Percentiles rank a stretch among this genome's conserved stretches.
These are phyloP conservation scores for Bipolaris zeicola DNA, from an alignment of 2,329 filamentous ascomycete species.

Conservation along the genomic window DNA sequence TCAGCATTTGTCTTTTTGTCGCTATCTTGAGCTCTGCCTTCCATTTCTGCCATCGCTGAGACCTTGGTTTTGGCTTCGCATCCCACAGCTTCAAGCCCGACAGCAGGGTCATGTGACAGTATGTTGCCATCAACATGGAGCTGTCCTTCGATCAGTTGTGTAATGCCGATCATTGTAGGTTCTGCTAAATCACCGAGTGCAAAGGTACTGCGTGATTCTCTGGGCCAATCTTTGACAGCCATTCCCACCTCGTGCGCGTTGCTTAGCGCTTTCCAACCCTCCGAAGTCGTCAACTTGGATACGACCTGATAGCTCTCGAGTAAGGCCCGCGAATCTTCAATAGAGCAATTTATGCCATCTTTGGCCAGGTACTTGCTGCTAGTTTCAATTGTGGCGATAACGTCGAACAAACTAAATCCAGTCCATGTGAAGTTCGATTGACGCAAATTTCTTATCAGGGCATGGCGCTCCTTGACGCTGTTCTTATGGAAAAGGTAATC, in stretches of 20 bases:
- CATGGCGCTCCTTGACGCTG: conserved; percentile 69
- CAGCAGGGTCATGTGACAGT: conserved; percentile 29
- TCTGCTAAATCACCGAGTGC: conserved; percentile 60
- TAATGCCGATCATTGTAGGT: conserved; percentile 62
- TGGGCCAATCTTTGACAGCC: conserved; percentile 71
- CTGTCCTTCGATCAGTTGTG: conserved; percentile 62
- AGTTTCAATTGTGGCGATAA: conserved; percentile 68
- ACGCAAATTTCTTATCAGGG: conserved; percentile 77
- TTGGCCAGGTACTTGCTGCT: conserved; percentile 71
- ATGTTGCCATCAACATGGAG: conserved; percentile 55
- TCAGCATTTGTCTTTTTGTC: conserved; percentile 7
- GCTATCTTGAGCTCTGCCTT: conserved; percentile 18
- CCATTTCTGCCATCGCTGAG: conserved; percentile 29
- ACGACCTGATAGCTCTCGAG: conserved; percentile 69
- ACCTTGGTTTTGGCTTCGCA: conserved; percentile 35
- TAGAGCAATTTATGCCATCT: conserved; percentile 62
- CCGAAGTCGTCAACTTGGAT: conserved; percentile 62
- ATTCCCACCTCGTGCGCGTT: conserved; percentile 78
- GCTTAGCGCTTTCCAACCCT: conserved; percentile 70
- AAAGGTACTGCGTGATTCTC: conserved; percentile 66
- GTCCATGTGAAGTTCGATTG: conserved; percentile 88
- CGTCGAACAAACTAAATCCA: conserved; percentile 69
- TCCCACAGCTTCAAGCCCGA: conserved; percentile 37
- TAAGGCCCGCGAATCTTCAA: conserved; percentile 66
- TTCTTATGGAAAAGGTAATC: conserved; percentile 89